Evolutionary conservation across 495 filamentous ascomycete genomes (phyloP).

Genomic region (Lophiotrema nucula): DNA sequence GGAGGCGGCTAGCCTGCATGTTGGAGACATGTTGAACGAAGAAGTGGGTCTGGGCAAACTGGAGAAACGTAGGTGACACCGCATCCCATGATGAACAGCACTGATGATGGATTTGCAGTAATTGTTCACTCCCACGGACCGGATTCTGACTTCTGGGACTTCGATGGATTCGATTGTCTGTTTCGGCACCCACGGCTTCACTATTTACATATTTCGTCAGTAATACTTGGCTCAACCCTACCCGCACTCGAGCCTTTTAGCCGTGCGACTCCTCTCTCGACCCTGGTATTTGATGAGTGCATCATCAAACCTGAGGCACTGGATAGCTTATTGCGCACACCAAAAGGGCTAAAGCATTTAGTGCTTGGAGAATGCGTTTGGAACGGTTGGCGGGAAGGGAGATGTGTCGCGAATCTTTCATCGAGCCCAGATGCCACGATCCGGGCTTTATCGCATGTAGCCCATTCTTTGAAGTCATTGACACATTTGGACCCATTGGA

Average conservation of each 20-base stretch:
- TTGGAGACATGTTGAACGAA: neutral
- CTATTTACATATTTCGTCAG: constrained; percentile 26
- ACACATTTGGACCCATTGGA: constrained; percentile 10
- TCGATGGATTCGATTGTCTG: constrained; percentile 15
- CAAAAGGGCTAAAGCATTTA: constrained; percentile 12
- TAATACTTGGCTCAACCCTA: constrained; percentile 1
- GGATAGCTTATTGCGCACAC: constrained; percentile 8
- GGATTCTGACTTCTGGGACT: constrained; percentile 13
- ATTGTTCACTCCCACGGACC: constrained; percentile 21
- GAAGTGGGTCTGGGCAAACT: constrained; percentile 16
- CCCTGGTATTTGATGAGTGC: constrained; percentile 28
- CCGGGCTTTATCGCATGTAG: constrained; percentile 5
- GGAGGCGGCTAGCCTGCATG: constrained; percentile 6
- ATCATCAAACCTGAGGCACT: constrained; percentile 1
- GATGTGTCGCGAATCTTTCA: neutral
- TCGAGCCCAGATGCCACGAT: constrained; percentile 1
- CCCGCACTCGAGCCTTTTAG: neutral
- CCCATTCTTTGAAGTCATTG: constrained; percentile 20
- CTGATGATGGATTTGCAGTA: neutral
- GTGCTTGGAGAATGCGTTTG: constrained; percentile 23
- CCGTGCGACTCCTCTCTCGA: constrained; percentile 7
- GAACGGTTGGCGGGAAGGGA: neutral
- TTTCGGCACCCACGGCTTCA: constrained; percentile 23
- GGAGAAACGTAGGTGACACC: constrained; percentile 13
- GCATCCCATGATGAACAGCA: neutral